Percentiles rank a stretch among this genome's conserved stretches.
These are phyloP conservation scores for Zizania latifolia DNA, from an alignment of 176 grass and related monocot genomes.

Conservation along the genomic window DNA sequence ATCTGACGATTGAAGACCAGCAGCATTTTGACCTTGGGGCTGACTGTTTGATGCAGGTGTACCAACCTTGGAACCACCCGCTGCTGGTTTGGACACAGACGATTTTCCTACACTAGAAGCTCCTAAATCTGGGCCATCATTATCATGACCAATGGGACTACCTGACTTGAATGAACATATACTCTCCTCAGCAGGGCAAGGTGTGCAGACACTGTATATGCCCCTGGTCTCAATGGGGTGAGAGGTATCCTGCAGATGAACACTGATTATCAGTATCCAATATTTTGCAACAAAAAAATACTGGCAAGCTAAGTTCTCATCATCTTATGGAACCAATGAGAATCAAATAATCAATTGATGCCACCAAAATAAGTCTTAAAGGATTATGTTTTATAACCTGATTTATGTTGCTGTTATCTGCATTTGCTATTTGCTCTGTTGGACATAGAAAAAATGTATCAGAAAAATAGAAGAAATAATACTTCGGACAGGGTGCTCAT, in stretches of 20 bases:
- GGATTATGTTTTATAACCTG: slow-evolving; percentile 40
- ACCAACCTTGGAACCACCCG: slow-evolving; percentile 39
- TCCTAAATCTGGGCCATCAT: slow-evolving; percentile 47
- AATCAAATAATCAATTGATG: slow-evolving; percentile 31
- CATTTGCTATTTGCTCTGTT: slow-evolving; percentile 35
- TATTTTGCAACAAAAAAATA: background rate
- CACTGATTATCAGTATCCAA: background rate
- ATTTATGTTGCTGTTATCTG: slow-evolving; percentile 26
- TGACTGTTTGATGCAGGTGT: slow-evolving; percentile 39
- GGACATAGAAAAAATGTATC: slow-evolving; percentile 19
- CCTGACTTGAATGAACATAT: slow-evolving; percentile 77
- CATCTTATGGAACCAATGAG: slow-evolving; percentile 28
- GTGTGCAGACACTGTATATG: slow-evolving; percentile 42
- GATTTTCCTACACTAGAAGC: slow-evolving; percentile 40
- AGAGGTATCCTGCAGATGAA: slow-evolving; percentile 32
- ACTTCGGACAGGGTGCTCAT: slow-evolving; percentile 6
- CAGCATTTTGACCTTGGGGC: slow-evolving; percentile 38
- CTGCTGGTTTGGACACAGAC: slow-evolving; percentile 55
- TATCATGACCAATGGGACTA: slow-evolving; percentile 43
- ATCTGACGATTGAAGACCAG: slow-evolving; percentile 37
- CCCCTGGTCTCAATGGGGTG: slow-evolving; percentile 42
- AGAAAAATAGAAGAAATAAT: slow-evolving; percentile 28
- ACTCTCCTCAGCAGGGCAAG: slow-evolving; percentile 73
- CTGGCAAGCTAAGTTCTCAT: background rate
- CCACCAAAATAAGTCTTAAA: background rate